Evolutionary conservation across 2,329 filamentous ascomycete genomes (phyloP).

Genomic region (Cladosporium sp.): DNA sequence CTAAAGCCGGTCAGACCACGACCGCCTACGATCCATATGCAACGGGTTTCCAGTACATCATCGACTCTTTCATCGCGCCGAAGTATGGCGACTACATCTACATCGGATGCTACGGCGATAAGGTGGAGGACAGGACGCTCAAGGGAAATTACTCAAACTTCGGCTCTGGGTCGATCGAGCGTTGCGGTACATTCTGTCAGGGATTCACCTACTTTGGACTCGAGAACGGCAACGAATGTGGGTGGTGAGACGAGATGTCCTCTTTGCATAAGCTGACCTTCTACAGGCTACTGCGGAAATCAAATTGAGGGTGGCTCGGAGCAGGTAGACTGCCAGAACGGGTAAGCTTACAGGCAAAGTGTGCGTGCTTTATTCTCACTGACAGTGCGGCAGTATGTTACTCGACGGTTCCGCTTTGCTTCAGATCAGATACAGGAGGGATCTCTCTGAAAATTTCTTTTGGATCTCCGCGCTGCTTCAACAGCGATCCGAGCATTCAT

Average conservation of each 20-base stretch:
- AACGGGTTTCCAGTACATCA: conserved; percentile 5
- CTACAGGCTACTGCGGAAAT: conserved; percentile 2
- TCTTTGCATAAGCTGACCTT: not conserved
- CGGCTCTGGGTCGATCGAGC: not conserved
- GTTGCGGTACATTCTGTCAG: not conserved
- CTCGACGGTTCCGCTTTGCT: too few relatives aligned
- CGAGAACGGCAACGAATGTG: conserved; percentile 7
- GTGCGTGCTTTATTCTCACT: not conserved
- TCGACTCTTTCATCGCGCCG: conserved; percentile 2
- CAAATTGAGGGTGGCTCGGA: not conserved
- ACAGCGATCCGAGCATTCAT: too few relatives aligned
- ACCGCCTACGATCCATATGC: conserved; percentile 5
- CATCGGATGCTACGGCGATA: not conserved
- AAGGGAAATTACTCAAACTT: not conserved
- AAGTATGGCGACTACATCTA: conserved; percentile 9
- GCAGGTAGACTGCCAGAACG: conserved; percentile 2
- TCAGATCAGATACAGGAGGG: too few relatives aligned
- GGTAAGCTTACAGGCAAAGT: not conserved
- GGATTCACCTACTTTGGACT: conserved; percentile 2
- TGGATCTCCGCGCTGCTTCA: too few relatives aligned
- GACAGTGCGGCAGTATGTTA: too few relatives aligned
- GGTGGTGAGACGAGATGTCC: not conserved
- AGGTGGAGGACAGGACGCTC: not conserved
- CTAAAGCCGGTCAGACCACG: not conserved
- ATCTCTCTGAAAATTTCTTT: too few relatives aligned